Conservation (phyloP, 805 yeast genomes). For the Candida corydali region DNA sequence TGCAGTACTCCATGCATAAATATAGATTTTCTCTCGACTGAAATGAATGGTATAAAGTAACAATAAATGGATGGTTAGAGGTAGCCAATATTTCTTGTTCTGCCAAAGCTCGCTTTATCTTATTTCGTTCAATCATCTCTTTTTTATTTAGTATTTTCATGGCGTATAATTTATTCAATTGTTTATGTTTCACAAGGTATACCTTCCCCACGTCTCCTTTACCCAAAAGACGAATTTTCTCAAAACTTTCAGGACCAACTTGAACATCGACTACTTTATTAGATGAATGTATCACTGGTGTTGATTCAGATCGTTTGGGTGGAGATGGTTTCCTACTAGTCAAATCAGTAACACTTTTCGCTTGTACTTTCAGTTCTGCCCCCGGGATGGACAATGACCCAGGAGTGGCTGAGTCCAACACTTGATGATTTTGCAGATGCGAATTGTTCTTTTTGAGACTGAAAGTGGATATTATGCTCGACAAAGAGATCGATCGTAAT, state of each 20-base stretch:
- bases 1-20: conserved; percentile 96
- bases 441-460: neutral
- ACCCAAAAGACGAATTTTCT: conserved; percentile 84
- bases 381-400: too few species aligned
- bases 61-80: conserved; percentile 95
- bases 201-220: conserved; percentile 98
- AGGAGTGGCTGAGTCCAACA: too few species aligned
- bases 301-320: neutral
- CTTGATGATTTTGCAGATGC: neutral
- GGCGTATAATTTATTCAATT: conserved; percentile 73
- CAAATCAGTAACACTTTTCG: neutral
- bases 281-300: neutral
- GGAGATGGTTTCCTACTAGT: neutral
- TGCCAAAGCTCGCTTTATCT: conserved; percentile 89
- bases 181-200: conserved; percentile 81
- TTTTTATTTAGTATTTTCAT: conserved; percentile 87
- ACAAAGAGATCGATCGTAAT: neutral
- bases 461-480: neutral
- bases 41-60: conserved; percentile 91
- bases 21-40: conserved; percentile 90
- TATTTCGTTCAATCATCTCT: conserved; percentile 94
- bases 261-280: conserved; percentile 71
- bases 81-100: conserved; percentile 96
- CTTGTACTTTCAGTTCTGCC: neutral
- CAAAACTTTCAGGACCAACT: conserved; percentile 84